These are phyloP conservation scores for Westerdykella ornata DNA, from an alignment of 2,329 filamentous ascomycete species.

Conservation along the genomic window DNA sequence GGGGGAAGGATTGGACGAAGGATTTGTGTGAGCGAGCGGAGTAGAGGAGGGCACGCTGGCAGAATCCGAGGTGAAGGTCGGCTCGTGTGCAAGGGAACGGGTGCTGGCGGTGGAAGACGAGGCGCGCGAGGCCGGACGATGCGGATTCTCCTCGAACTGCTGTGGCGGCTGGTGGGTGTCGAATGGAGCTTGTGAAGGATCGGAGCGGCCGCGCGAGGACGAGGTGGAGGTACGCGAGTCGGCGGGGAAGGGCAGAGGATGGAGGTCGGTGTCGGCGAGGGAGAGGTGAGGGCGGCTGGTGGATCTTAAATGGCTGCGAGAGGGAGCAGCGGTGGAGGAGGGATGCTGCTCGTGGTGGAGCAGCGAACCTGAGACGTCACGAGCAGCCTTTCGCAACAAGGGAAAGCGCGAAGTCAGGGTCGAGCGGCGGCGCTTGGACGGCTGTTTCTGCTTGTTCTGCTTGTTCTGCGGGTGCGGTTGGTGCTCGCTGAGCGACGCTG, in stretches of 20 bases:
- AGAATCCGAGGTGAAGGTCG: constrained; percentile 1
- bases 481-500: neutral
- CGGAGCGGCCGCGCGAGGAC: constrained; percentile 18
- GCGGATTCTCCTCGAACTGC: neutral
- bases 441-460: neutral
- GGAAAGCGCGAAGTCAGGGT: constrained; percentile 31
- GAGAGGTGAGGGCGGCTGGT: constrained; percentile 4
- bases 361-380: constrained; percentile 13
- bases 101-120: constrained; percentile 10
- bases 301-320: constrained; percentile 3
- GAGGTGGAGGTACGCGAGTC: constrained; percentile 19
- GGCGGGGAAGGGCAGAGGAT: constrained; percentile 16
- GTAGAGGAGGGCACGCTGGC: constrained; percentile 6
- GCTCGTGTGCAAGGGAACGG: constrained; percentile 8
- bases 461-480: neutral
- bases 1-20: constrained; percentile 5
- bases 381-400: constrained; percentile 30
- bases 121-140: constrained; percentile 7
- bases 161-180: constrained; percentile 5
- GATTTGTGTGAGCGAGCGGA: neutral
- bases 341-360: constrained; percentile 7
- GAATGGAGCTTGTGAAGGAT: constrained; percentile 1
- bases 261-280: constrained; percentile 18
- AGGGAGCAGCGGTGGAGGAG: constrained; percentile 17
- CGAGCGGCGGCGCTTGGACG: constrained; percentile 17